These are phyloP conservation scores for Leucoagaricus sp. DNA, from an alignment of 1,284 basidiomycete species.

Conservation along the genomic window DNA sequence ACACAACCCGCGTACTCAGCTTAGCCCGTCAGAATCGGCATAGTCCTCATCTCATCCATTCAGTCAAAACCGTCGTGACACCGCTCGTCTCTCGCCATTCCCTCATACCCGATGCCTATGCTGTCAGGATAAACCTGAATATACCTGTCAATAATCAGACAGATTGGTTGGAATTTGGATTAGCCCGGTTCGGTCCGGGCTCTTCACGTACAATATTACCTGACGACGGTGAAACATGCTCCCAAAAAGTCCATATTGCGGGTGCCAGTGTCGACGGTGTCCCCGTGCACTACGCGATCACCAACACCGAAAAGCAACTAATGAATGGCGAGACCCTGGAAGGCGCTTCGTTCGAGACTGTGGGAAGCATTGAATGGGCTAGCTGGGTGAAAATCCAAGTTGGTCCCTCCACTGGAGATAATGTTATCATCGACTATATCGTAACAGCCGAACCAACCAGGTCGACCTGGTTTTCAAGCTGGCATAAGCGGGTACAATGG, in stretches of 20 bases:
- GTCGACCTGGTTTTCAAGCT: conserved; percentile 8
- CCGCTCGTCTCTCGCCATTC: conserved; percentile 41
- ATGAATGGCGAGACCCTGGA: conserved; percentile 30
- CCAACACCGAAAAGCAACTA: conserved; percentile 27
- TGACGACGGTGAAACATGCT: conserved; percentile 15
- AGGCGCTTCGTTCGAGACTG: conserved; percentile 48
- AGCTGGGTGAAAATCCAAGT: conserved; percentile 64
- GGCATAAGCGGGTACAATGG: conserved; percentile 29
- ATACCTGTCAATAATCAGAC: conserved; percentile 56
- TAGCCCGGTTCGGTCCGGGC: conserved; percentile 36
- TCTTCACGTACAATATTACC: conserved; percentile 8
- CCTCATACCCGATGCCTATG: conserved; percentile 47
- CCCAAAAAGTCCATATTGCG: conserved; percentile 54
- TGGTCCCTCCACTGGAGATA: conserved; percentile 50
- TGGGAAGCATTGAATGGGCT: conserved; percentile 57
- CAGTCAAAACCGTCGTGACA: conserved; percentile 54
- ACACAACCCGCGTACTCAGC: conserved; percentile 26
- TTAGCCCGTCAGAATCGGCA: conserved; percentile 45
- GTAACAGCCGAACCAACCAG: conserved; percentile 38
- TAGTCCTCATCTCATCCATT: conserved; percentile 63
- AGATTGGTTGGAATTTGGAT: conserved; percentile 79
- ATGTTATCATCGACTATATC: conserved; percentile 64
- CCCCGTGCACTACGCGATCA: conserved; percentile 58
- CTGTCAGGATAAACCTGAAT: conserved; percentile 56
- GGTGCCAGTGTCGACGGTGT: conserved; percentile 65